These are phyloP conservation scores for Kalmusia sp. DNA, from an alignment of 2,329 filamentous ascomycete species.

Conservation along the genomic window DNA sequence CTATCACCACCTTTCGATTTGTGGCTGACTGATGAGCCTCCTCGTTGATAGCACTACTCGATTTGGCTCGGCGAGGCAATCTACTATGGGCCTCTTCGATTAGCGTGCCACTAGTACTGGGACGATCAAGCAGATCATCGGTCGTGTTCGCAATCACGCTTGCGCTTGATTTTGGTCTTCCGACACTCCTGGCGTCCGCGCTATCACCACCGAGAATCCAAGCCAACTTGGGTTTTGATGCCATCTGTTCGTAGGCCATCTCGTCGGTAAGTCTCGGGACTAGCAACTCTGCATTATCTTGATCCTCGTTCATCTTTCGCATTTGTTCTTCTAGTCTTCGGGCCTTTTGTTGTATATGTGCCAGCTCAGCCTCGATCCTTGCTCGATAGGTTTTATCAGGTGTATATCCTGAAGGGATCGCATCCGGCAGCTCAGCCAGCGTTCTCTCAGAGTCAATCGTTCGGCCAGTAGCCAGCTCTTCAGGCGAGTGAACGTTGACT, in stretches of 20 bases:
- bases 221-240: slow-evolving; percentile 28
- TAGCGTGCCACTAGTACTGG: slow-evolving; percentile 16
- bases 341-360: slow-evolving; percentile 25
- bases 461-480: slow-evolving; percentile 8
- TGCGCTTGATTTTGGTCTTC: slow-evolving; percentile 22
- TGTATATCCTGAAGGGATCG: slow-evolving; percentile 17
- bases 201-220: slow-evolving; percentile 28
- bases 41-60: slow-evolving; percentile 23
- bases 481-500: not conserved
- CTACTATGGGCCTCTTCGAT: slow-evolving; percentile 2
- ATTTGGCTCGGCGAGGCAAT: slow-evolving; percentile 19
- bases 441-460: slow-evolving; percentile 24
- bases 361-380: slow-evolving; percentile 26
- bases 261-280: slow-evolving; percentile 23
- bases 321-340: slow-evolving; percentile 22
- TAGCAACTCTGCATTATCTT: slow-evolving; percentile 6
- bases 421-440: slow-evolving; percentile 25
- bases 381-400: slow-evolving; percentile 23
- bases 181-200: slow-evolving; percentile 15
- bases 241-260: slow-evolving; percentile 29
- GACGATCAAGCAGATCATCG: slow-evolving; percentile 15
- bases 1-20: not conserved
- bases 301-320: slow-evolving; percentile 16
- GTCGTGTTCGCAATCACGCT: slow-evolving; percentile 13
- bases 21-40: slow-evolving; percentile 7